Percentiles rank a stretch among this genome's conserved stretches.
Evolutionary conservation across 495 filamentous ascomycete species (phyloP).

Genomic region (Lasiosphaeria hispida): DNA sequence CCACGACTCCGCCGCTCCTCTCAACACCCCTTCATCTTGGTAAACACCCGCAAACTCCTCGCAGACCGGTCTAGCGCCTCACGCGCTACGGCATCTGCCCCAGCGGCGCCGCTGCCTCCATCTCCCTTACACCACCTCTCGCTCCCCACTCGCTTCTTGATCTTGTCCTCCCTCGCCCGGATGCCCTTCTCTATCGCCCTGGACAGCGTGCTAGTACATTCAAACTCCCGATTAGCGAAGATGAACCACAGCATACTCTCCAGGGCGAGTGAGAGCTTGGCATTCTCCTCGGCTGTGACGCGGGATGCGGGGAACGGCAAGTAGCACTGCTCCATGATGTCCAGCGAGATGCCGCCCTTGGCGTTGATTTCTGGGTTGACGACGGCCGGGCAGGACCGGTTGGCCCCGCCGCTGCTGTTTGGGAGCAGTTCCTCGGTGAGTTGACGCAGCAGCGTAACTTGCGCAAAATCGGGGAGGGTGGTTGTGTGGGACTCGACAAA

Average conservation of each 20-base stretch:
- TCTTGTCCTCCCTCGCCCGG: constrained; percentile 50
- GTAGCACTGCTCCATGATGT: constrained; percentile 64
- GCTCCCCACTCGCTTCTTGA: constrained; percentile 45
- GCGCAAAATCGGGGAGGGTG: constrained; percentile 47
- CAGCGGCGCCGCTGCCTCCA: constrained; percentile 20
- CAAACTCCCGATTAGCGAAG: constrained; percentile 38
- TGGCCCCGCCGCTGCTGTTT: constrained; percentile 36
- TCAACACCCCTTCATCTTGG: constrained; percentile 5
- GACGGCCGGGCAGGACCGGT: constrained; percentile 41
- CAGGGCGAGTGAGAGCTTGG: constrained; percentile 72
- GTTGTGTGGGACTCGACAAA: constrained; percentile 56
- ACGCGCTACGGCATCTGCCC: constrained; percentile 30
- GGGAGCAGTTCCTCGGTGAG: constrained; percentile 64
- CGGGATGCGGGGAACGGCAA: constrained; percentile 70
- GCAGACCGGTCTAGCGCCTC: constrained; percentile 38
- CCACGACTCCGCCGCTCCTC: background rate
- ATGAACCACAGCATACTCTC: constrained; percentile 68
- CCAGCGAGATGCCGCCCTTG: constrained; percentile 49
- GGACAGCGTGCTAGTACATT: constrained; percentile 46
- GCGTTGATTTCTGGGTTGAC: constrained; percentile 35
- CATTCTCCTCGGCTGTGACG: constrained; percentile 65
- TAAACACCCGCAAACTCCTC: constrained; percentile 36
- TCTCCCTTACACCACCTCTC: constrained; percentile 26
- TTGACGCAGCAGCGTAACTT: constrained; percentile 62
- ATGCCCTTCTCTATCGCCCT: constrained; percentile 63